Conservation (phyloP, 176 grass and related monocot species). For the Secale cereale region DNA sequence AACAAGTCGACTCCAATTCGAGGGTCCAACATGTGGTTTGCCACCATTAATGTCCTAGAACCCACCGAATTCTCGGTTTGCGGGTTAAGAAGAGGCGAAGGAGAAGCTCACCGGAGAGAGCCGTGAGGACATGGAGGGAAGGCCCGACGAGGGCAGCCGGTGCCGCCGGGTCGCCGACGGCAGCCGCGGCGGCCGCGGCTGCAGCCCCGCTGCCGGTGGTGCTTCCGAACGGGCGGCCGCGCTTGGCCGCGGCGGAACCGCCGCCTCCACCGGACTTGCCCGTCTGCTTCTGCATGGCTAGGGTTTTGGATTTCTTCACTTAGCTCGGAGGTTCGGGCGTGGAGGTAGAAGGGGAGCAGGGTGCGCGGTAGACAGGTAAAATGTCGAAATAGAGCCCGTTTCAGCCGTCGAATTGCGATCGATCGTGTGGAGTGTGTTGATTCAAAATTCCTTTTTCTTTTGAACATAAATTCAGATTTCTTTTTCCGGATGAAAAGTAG, state of each 20-base stretch:
- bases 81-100: not conserved
- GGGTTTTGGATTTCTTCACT: constrained; percentile 29
- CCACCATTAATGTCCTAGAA: not conserved
- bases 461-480: too few relatives aligned
- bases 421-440: too few relatives aligned
- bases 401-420: too few relatives aligned
- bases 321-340: not conserved
- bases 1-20: not conserved
- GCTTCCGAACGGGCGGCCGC: constrained; percentile 83
- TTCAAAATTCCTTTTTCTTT: too few relatives aligned
- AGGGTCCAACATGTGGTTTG: not conserved
- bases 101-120: constrained; percentile 48
- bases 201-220: constrained; percentile 48
- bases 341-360: too few relatives aligned
- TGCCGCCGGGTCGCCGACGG: constrained; percentile 48
- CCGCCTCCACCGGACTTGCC: constrained; percentile 67
- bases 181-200: constrained; percentile 16
- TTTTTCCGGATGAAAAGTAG: too few relatives aligned
- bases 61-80: not conserved
- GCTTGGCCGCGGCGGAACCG: constrained; percentile 70
- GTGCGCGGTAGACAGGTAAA: too few relatives aligned
- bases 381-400: too few relatives aligned
- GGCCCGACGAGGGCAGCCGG: constrained; percentile 71
- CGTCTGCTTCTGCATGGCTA: constrained; percentile 74
- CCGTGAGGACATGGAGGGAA: constrained; percentile 69